Evolutionary conservation across 2,329 filamentous ascomycete genomes (phyloP).

Genomic region (Talaromyces piceae): DNA sequence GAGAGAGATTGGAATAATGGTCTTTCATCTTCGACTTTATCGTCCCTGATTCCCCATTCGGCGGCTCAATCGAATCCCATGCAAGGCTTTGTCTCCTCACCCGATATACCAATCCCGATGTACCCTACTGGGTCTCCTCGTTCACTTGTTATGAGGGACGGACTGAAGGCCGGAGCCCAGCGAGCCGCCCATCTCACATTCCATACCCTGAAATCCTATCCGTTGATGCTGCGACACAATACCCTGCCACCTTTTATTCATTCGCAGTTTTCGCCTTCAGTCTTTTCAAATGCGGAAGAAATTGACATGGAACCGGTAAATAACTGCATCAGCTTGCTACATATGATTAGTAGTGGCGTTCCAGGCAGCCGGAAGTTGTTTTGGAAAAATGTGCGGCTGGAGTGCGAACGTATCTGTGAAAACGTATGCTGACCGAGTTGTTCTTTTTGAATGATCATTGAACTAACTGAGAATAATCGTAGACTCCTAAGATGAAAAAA

Average conservation of each 20-base stretch:
- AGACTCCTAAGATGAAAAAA: slow-evolving; percentile 25
- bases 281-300: slow-evolving; percentile 13
- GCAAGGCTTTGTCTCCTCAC: neutral
- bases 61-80: neutral
- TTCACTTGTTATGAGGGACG: slow-evolving; percentile 16
- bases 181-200: slow-evolving; percentile 31
- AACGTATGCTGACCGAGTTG: slow-evolving; percentile 23
- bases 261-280: slow-evolving; percentile 20
- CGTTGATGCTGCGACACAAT: slow-evolving; percentile 34
- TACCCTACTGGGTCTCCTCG: neutral
- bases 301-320: slow-evolving; percentile 29
- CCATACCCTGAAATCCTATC: slow-evolving; percentile 38
- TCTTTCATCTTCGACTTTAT: neutral
- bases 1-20: neutral
- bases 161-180: slow-evolving; percentile 20
- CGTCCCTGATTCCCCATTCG: neutral
- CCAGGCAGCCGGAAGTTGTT: slow-evolving; percentile 35
- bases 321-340: slow-evolving; percentile 37
- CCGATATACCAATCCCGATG: slow-evolving; percentile 5
- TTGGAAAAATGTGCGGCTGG: slow-evolving; percentile 38
- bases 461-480: neutral
- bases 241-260: slow-evolving; percentile 40
- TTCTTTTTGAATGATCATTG: neutral
- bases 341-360: slow-evolving; percentile 30
- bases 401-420: slow-evolving; percentile 34